Evolutionary conservation across 2,329 filamentous ascomycete species (phyloP).

Genomic region (Zymoseptoria passerinii): DNA sequence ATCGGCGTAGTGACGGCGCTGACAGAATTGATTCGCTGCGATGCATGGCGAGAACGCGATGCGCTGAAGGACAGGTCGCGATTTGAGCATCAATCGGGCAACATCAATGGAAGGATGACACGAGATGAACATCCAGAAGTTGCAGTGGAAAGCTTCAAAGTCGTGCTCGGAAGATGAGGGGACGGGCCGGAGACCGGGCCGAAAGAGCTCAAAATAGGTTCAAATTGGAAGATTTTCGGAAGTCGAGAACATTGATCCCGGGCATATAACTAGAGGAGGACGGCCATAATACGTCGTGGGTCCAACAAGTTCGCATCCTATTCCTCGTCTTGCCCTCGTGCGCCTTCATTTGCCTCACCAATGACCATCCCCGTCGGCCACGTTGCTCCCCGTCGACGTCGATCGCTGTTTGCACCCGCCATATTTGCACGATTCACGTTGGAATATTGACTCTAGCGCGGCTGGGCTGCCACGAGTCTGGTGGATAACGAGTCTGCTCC

Average conservation of each 20-base stretch:
- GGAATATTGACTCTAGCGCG: background rate
- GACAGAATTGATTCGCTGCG: background rate
- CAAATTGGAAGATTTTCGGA: background rate
- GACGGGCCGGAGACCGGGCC: background rate
- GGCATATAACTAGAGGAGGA: too few relatives aligned
- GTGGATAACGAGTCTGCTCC: background rate
- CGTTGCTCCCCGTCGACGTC: background rate
- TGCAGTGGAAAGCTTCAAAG: background rate
- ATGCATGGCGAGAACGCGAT: conserved; percentile 9
- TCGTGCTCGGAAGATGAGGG: background rate
- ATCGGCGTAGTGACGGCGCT: background rate
- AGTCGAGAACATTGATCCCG: background rate
- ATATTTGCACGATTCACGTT: background rate
- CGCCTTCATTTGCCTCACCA: background rate
- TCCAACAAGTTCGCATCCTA: background rate
- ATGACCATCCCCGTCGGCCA: background rate
- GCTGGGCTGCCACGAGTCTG: too few relatives aligned
- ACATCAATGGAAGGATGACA: conserved; percentile 6
- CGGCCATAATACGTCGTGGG: background rate
- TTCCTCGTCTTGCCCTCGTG: background rate
- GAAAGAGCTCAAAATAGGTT: background rate
- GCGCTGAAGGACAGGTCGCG: conserved; percentile 12
- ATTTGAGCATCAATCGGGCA: conserved; percentile 20
- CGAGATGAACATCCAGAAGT: background rate
- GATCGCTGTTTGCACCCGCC: background rate